Base-by-base conservation (phyloP, 495 filamentous ascomycete species). In the Chaetomidium leptoderma region DNA sequence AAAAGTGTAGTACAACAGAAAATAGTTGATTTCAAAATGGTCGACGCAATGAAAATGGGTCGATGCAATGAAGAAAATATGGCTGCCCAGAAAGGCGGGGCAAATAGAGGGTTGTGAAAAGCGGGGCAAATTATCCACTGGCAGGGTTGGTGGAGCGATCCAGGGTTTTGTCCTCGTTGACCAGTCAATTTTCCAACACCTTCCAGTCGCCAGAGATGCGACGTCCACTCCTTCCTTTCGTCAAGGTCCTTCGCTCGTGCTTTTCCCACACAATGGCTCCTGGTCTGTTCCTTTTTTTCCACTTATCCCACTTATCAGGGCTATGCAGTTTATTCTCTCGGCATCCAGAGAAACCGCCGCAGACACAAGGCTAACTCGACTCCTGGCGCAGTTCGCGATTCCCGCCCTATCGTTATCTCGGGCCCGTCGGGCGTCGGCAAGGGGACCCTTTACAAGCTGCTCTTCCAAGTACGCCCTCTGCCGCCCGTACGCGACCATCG, bases 371-470 rank as follows among this genome's bases (percentile, higher is more conserved):
- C 44, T 57, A 2, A 30, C 54, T n/a, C 36, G 44, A 21, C 40
- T 23, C 53, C 24, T 33, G 44, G 16, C 37, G 59, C 57, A 45
- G 59, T 62, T 42, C 63, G 70, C 66, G 62, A 55, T 59, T 45
- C 66, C 46, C 50, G 84, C 14, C 92, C 91, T 7, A 81, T 97
- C 61, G 88, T 96, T 35, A 84, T 96, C 65, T 93, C 86, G 19
- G 92, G 90, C 29, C 91, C 92, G 17, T 87, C 82, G 8, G 92
- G 92, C 65, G 82, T 88, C 11, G 92, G 92, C 43, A 96, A 97
- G 81, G 87, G 84, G 45, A 96, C 92, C 24, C 81, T 97, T 23
- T 83, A 93, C 61, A 84, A 85, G 61, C 76, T 83, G 17, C 85
- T 97, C 13, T 76, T 81, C 63, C 70, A 73, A 47, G 51, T 60